Percentiles rank a stretch among this genome's conserved stretches.
Evolutionary conservation across 495 filamentous ascomycete genomes (phyloP).

Genomic region (Hypoxylon fragiforme): DNA sequence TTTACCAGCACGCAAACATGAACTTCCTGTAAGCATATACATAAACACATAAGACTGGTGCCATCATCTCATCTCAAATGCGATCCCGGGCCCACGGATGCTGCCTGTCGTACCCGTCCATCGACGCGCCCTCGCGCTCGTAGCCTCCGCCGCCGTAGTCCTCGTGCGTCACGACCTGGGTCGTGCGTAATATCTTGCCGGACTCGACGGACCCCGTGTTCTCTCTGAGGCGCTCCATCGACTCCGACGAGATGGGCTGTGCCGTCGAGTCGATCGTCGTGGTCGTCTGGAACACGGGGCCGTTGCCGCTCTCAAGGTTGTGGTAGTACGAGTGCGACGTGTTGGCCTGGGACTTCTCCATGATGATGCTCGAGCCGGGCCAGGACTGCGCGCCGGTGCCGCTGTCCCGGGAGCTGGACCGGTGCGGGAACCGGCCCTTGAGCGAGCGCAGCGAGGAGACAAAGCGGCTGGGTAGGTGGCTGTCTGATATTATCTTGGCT

Average conservation of each 20-base stretch:
- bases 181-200: slow-evolving; percentile 32
- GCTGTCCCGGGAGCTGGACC: not conserved
- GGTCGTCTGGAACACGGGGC: slow-evolving; percentile 22
- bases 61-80: slow-evolving; percentile 1
- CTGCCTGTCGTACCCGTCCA: slow-evolving; percentile 19
- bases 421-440: slow-evolving; percentile 3
- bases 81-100: slow-evolving; percentile 33
- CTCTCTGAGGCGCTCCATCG: slow-evolving; percentile 33
- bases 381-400: slow-evolving; percentile 13
- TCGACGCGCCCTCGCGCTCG: slow-evolving; percentile 8
- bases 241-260: slow-evolving; percentile 22
- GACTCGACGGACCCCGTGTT: not conserved
- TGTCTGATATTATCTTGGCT: slow-evolving; percentile 7
- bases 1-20: no score
- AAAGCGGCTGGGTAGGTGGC: slow-evolving; percentile 10
- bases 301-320: slow-evolving; percentile 26
- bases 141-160: slow-evolving; percentile 23
- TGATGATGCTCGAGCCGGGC: slow-evolving; percentile 19
- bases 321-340: slow-evolving; percentile 30
- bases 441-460: slow-evolving; percentile 19
- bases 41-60: no score
- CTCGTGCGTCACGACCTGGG: slow-evolving; percentile 26
- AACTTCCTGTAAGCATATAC: no score
- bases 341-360: slow-evolving; percentile 9
- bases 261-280: slow-evolving; percentile 21